Evolutionary conservation across 2,329 filamentous ascomycete species (phyloP).

Genomic region (Nemania sp.): DNA sequence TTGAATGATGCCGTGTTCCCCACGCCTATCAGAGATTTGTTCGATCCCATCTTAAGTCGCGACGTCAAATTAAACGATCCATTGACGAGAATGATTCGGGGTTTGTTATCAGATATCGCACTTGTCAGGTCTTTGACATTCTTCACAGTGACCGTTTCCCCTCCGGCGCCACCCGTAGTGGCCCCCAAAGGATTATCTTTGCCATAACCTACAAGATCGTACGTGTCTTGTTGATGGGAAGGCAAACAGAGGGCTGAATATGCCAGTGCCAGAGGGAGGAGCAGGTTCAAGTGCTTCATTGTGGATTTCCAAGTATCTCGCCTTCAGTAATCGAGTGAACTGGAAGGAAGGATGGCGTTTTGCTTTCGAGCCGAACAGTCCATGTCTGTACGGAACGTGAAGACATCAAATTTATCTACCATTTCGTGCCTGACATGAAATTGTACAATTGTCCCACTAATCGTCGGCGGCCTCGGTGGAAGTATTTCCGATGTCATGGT

Average conservation of each 20-base stretch:
- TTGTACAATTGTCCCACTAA: background rate
- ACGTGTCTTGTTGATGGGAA: background rate
- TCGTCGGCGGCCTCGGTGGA: background rate
- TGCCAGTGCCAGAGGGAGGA: background rate
- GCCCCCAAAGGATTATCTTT: constrained; percentile 10
- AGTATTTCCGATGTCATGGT: background rate
- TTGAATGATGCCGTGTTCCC: constrained; percentile 11
- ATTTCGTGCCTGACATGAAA: background rate
- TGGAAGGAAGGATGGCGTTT: too few relatives aligned
- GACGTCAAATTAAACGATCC: constrained; percentile 18
- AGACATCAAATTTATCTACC: too few relatives aligned
- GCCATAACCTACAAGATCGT: constrained; percentile 4
- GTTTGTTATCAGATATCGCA: constrained; percentile 2
- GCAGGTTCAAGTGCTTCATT: background rate
- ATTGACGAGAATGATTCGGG: constrained; percentile 4
- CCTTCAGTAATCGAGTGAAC: too few relatives aligned
- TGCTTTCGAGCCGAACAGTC: too few relatives aligned
- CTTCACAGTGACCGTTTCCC: background rate
- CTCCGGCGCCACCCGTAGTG: constrained; percentile 6
- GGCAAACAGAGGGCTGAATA: background rate
- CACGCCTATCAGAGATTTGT: constrained; percentile 16
- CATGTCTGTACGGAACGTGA: too few relatives aligned
- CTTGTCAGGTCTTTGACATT: constrained; percentile 7
- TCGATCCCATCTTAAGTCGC: constrained; percentile 8
- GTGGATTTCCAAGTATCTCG: background rate